Base-by-base conservation (phyloP, 345 rosid genomes). In the Brassica napus region DNA sequence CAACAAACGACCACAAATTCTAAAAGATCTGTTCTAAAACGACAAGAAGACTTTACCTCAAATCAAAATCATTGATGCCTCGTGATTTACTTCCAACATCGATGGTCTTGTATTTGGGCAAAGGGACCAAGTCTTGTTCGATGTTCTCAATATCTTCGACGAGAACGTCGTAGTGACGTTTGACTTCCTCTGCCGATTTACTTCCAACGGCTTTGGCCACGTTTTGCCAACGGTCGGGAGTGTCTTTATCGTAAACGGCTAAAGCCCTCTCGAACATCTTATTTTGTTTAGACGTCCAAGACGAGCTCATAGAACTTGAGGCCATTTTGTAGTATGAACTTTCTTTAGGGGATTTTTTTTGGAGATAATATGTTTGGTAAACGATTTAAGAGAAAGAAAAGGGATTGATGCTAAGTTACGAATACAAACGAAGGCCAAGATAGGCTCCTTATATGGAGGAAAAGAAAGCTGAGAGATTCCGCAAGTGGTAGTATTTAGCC, bases 171-270 rank as follows among this genome's bases (percentile, higher is more conserved):
- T 92, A 94, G 77, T 92, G 94, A 81, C 85, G 82, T 83, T 86
- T 91, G 10, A 94, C 97, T 75, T 94, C 98, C 64, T 89, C 97
- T 0, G 79, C 85, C 35, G 98, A 87, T 84, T 92, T 94, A 37
- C 83, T 83, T 5, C 97, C 98, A 5, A 94, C 95, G 24, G 87
- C 89, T 76, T 81, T 81, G 15, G 97, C 97, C 60, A 92, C 89
- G 62, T 92, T 92, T 66, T 92, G 92, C 98, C 98, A 94, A 37
- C 98, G 92, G 76, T 92, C 97, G 3, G 95, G 97, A 8, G 97
- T 89, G 75, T 94, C 95, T 87, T 88, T 85, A 81, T 92, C 97
- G 15, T 85, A 87, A 60, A 87, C 54, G 5, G 97, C 98, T 67
- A 94, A 86, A 23, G 98, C 98, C 81, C 79, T 90, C 82, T 94